Evolutionary conservation across 345 rosid species (phyloP), one percentile per base, ranked within the genome.

Genomic region (Arabidopsis suecica): DNA sequence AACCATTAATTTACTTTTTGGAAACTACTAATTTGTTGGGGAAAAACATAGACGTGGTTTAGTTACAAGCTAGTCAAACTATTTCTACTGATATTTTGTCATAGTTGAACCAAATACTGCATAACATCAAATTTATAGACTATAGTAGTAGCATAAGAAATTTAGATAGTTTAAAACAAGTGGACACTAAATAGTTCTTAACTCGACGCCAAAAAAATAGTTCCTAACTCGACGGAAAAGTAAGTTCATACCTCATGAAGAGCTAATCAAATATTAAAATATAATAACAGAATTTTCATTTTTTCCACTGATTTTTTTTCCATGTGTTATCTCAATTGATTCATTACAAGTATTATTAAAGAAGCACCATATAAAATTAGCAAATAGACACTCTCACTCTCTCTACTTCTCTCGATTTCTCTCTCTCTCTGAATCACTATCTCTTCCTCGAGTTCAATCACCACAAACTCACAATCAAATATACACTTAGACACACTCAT

Each of bases 401-500:
- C 65, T 72, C 59, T 71, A 16, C 72, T 54, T 59, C 59, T 42
- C 63, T 53, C 44, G 51, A 33, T 57, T 23, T 23, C 68, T 53
- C 44, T 61, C 41, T 41, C 13, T 61, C 58, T 76, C 59, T 76
- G 12, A 28, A 37, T 61, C 61, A 47, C 61, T 62, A 9, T 48
- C 73, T 60, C 57, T 50, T 78, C 71, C 73, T 68, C 49, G 34
- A 73, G 22, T 68, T 68, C 55, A 68, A 9, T 78, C 68, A 73
- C 75, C 68, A 68, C 75, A 61, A 68, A 69, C 33, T 48, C 66
- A 73, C 56, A 54, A 63, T 69, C 58, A 62, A 60, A 60, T 11
- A 59, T 12, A 68, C 18, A 76, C 30, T 25, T 28, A 34, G 62
- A 59, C 42, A 41, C 73, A 69, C 48, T 69, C 65, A 63, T 54